Evolutionary conservation across 169 alveolate genomes (phyloP).

Genomic region (Eimeria necatrix): DNA sequence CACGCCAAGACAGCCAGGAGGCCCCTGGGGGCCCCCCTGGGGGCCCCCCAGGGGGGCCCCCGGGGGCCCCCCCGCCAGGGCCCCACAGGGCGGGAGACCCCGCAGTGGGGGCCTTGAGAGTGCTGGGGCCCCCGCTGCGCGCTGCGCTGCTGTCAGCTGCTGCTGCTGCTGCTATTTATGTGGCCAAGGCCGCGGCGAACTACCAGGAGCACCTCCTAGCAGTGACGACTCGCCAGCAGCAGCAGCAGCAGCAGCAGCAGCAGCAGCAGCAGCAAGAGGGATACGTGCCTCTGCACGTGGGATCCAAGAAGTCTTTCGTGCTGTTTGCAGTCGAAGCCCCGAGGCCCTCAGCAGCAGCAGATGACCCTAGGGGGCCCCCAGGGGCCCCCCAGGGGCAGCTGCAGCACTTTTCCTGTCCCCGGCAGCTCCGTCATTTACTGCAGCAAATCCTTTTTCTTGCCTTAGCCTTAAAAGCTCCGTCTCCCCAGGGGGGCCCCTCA

Average conservation of each 20-base stretch:
- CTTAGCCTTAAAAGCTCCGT: neutral
- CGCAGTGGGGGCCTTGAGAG: constrained; percentile 13
- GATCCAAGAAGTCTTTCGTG: neutral
- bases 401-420: constrained; percentile 10
- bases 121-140: constrained; percentile 27
- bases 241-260: constrained; percentile 47
- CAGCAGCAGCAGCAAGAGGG: constrained; percentile 35
- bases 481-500: constrained; percentile 42
- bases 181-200: constrained; percentile 18
- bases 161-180: constrained; percentile 13
- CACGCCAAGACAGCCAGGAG: neutral
- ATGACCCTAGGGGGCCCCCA: neutral
- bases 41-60: neutral
- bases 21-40: neutral
- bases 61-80: no score
- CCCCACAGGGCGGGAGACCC: neutral
- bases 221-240: neutral
- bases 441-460: neutral
- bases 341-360: neutral
- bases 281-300: neutral
- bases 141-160: constrained; percentile 49
- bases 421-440: constrained; percentile 12
- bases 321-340: neutral
- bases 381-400: neutral
- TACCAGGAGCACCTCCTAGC: constrained; percentile 20